phyloP scores from a whole-genome alignment of 176 grass and related monocot genomes.

The Carex pumila region DNA sequence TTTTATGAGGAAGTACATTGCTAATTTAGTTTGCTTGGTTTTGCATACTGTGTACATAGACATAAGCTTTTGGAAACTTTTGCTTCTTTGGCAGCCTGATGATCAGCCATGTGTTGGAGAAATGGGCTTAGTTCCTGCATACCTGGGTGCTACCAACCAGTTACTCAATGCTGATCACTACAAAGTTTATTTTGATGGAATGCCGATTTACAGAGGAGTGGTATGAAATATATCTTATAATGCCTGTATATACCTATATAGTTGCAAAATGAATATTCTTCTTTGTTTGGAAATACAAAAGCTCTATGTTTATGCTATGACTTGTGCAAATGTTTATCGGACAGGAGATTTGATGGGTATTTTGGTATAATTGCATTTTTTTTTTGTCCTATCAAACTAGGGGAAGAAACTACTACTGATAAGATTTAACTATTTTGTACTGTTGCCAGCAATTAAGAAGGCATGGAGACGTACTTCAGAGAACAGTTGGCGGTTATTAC shows the following conservation, averaged over 20 bases:
- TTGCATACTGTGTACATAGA: background rate
- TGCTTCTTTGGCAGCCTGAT: conserved; percentile 51
- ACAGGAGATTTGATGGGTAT: background rate
- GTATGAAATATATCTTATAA: conserved; percentile 32
- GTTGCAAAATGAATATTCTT: background rate
- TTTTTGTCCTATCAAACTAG: background rate
- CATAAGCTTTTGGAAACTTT: background rate
- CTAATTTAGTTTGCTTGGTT: background rate
- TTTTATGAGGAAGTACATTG: background rate
- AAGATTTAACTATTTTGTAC: background rate
- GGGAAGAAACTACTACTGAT: background rate
- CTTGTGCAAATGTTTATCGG: background rate
- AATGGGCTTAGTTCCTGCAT: conserved; percentile 78
- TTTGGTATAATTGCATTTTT: background rate
- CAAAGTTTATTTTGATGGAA: conserved; percentile 96
- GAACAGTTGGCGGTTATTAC: conserved; percentile 81
- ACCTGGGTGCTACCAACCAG: conserved; percentile 58
- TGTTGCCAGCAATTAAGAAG: conserved; percentile 61
- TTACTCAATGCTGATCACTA: conserved; percentile 76
- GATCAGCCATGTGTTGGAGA: conserved; percentile 83
- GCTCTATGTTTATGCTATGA: background rate
- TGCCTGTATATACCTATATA: background rate
- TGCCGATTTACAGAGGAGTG: conserved; percentile 80
- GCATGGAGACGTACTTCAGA: conserved; percentile 92
- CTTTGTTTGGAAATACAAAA: background rate